Conservation (phyloP, 1,284 basidiomycete species). For the Pisolithus thermaeus region DNA sequence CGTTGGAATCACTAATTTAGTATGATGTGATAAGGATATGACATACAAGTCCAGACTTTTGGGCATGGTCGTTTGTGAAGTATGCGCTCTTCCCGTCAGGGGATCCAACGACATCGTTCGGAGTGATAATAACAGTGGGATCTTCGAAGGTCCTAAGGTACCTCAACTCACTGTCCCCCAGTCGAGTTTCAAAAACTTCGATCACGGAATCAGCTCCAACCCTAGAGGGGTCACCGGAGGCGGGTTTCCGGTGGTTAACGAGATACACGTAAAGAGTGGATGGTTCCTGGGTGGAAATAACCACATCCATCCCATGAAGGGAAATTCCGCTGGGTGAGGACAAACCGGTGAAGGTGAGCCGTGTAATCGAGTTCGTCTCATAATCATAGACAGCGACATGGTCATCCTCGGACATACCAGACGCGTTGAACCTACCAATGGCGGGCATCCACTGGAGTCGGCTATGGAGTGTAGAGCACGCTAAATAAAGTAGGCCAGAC, state of each 20-base stretch:
- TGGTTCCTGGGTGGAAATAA: slow-evolving; percentile 44
- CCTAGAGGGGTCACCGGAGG: slow-evolving; percentile 30
- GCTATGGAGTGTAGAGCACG: slow-evolving; percentile 53
- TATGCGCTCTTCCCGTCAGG: slow-evolving; percentile 56
- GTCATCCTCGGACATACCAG: slow-evolving; percentile 41
- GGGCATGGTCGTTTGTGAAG: slow-evolving; percentile 63
- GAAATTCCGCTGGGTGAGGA: slow-evolving; percentile 42
- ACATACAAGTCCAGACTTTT: slow-evolving; percentile 48
- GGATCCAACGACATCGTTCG: slow-evolving; percentile 65
- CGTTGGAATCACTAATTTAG: slow-evolving; percentile 7
- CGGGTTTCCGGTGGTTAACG: slow-evolving; percentile 57
- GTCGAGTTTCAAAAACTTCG: slow-evolving; percentile 59
- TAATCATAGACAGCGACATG: slow-evolving; percentile 63
- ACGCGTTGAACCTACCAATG: slow-evolving; percentile 37
- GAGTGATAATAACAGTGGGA: slow-evolving; percentile 50
- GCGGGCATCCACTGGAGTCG: slow-evolving; percentile 56
- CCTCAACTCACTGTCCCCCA: slow-evolving; percentile 39
- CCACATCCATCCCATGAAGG: slow-evolving; percentile 70
- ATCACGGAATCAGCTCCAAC: slow-evolving; percentile 67
- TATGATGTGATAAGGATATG: neutral
- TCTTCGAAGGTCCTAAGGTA: slow-evolving; percentile 57
- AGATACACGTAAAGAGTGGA: slow-evolving; percentile 59
- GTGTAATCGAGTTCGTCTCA: slow-evolving; percentile 38
- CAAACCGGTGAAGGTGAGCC: slow-evolving; percentile 40
- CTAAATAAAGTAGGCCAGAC: slow-evolving; percentile 60